Conservation (phyloP, 495 filamentous ascomycete genomes). For the Penicillium steckii region DNA sequence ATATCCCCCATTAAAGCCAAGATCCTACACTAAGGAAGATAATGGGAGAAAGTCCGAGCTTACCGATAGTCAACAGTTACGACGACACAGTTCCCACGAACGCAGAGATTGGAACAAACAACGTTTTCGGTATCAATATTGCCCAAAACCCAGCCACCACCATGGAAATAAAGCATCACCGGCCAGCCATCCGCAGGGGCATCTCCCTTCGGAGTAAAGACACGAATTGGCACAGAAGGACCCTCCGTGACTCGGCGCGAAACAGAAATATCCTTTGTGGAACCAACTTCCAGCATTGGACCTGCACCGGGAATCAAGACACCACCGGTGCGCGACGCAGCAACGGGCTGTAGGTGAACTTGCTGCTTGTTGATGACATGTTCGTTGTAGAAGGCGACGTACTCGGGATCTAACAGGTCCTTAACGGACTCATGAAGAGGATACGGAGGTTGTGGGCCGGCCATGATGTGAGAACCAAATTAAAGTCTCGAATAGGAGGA, state of each 20-base stretch:
- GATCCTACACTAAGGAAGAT: no score
- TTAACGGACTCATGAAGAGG: slow-evolving; percentile 52
- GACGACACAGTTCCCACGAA: slow-evolving; percentile 49
- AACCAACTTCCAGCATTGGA: slow-evolving; percentile 48
- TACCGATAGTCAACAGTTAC: slow-evolving; percentile 58
- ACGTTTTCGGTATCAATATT: slow-evolving; percentile 59
- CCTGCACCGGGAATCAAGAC: slow-evolving; percentile 55
- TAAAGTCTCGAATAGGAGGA: neutral
- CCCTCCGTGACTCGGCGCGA: slow-evolving; percentile 45
- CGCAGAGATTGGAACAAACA: slow-evolving; percentile 55
- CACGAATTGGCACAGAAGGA: slow-evolving; percentile 43
- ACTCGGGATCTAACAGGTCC: slow-evolving; percentile 48
- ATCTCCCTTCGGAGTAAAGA: slow-evolving; percentile 47
- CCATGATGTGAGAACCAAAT: slow-evolving; percentile 9
- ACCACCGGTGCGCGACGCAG: slow-evolving; percentile 50
- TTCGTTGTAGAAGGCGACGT: slow-evolving; percentile 54
- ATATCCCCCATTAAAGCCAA: no score
- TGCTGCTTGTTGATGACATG: slow-evolving; percentile 50
- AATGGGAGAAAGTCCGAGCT: slow-evolving; percentile 2
- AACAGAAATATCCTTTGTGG: slow-evolving; percentile 47
- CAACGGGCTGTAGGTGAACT: slow-evolving; percentile 53
- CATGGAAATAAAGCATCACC: slow-evolving; percentile 57
- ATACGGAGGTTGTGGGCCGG: slow-evolving; percentile 48
- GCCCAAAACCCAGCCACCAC: slow-evolving; percentile 59
- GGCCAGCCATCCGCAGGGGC: slow-evolving; percentile 51